Evolutionary conservation across 805 yeast species (phyloP).

Genomic region (Candida insectorum): DNA sequence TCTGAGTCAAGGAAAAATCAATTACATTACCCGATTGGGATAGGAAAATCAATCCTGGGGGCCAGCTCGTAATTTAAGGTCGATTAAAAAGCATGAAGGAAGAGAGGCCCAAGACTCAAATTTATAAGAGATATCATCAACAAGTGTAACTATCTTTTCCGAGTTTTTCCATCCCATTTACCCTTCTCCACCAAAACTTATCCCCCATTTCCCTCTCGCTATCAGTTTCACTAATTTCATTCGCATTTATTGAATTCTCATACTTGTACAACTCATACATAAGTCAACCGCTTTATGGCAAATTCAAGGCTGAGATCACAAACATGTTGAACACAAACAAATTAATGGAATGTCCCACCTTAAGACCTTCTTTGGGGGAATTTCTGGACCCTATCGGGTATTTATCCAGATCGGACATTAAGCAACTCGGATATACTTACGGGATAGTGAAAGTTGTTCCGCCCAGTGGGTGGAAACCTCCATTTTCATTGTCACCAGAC

Average conservation of each 20-base stretch:
- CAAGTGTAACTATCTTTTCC: too few species aligned
- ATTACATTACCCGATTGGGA: neutral
- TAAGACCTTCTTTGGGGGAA: conserved; percentile 42
- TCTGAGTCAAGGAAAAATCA: neutral
- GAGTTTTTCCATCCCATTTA: neutral
- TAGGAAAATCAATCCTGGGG: neutral
- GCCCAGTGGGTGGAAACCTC: conserved; percentile 52
- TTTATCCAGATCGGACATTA: conserved; percentile 38
- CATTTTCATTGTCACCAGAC: conserved; percentile 49
- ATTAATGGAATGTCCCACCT: conserved; percentile 42
- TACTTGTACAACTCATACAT: too few species aligned
- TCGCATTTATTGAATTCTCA: too few species aligned
- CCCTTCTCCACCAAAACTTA: too few species aligned
- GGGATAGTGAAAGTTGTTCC: conserved; percentile 56
- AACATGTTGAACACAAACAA: neutral
- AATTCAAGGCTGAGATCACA: neutral
- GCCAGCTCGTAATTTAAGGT: neutral
- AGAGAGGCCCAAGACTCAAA: too few species aligned
- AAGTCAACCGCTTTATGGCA: neutral
- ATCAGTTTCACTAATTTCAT: too few species aligned
- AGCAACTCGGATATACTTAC: conserved; percentile 40
- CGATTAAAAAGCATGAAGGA: too few species aligned
- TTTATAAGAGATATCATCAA: too few species aligned
- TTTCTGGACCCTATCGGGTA: conserved; percentile 50
- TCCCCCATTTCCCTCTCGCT: too few species aligned